These are phyloP conservation scores for Helichrysum umbraculigerum DNA, from an alignment of 129 eudicot genomes.

Conservation along the genomic window DNA sequence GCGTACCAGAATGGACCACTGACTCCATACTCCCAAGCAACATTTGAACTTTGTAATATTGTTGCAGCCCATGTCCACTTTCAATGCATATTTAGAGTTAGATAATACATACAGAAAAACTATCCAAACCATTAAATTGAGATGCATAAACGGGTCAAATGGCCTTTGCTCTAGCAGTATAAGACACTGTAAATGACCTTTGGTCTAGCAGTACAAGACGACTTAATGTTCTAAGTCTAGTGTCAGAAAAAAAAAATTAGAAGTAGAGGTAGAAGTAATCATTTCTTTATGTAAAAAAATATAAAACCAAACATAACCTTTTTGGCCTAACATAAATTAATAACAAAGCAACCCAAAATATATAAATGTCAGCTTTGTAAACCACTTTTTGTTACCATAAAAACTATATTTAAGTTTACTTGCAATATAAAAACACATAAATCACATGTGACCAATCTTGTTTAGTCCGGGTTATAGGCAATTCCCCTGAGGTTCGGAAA, in stretches of 20 bases:
- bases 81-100: conserved; percentile 16
- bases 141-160: not conserved
- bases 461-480: conserved; percentile 5
- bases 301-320: too few relatives aligned
- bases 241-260: too few relatives aligned
- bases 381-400: too few relatives aligned
- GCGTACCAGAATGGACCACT: conserved; percentile 99
- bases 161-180: not conserved
- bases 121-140: not conserved
- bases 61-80: conserved; percentile 99
- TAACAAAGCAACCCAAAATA: too few relatives aligned
- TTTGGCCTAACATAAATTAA: too few relatives aligned
- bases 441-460: not conserved
- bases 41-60: conserved; percentile 93
- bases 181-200: too few relatives aligned
- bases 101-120: not conserved
- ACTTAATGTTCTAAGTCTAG: too few relatives aligned
- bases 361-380: too few relatives aligned
- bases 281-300: too few relatives aligned
- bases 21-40: conserved; percentile 94
- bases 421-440: not conserved
- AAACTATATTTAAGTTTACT: too few relatives aligned
- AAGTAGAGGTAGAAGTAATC: too few relatives aligned
- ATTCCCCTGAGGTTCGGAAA: not conserved
- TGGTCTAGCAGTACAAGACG: too few relatives aligned